Evolutionary conservation across 805 yeast genomes (phyloP), one percentile per base, ranked within the genome.

Genomic region (Wickerhamiella allomyrinae): DNA sequence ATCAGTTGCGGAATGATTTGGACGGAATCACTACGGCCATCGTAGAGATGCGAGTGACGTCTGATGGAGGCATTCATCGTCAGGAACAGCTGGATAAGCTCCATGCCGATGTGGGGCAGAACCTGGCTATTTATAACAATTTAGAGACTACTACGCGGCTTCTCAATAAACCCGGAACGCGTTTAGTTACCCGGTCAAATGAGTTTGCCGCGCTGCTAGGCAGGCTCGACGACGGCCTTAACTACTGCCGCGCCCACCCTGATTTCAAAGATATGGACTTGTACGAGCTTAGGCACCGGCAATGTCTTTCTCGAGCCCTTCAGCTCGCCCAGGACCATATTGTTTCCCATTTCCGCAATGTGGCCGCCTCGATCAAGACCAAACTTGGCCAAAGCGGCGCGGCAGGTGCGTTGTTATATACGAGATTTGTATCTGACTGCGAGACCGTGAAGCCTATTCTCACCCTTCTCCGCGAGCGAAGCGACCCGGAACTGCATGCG

Each of bases 241-340:
- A 54, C 2, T 87, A 83, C 56, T 67, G 77, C 5, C 65, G 68
- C 7, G 60, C 62, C 2, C 71, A 77, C 41, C 59, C 66, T 6
- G 76, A 76, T 44, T 79, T 80, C 53, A 76, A 73, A 54, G 94
- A 86, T 41, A 65, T 73, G 9, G 89, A 77, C 21, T 55, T 74
- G 2, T 85, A 82, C 56, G 70, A 69, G 38, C 73, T 76, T 48
- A 71, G 87, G 45, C 84, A 83, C 61, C 74, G 81, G 47, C 93
- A 83, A 52, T 83, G 95, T 53, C 68, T 85, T 70, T 76, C 87
- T 1, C 70, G 95, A 45, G 78, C 93, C 1, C 67, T 85, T 37
- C 76, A 91, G 0, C 64, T 89, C 45, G 73, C 85, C 13, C 71
- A 79, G 48, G 82, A 78, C 52, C 84, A 77, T 55, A 60, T 82